Base-by-base conservation (phyloP, 352 stramenopile species). In the Phytopythium delawarense region DNA sequence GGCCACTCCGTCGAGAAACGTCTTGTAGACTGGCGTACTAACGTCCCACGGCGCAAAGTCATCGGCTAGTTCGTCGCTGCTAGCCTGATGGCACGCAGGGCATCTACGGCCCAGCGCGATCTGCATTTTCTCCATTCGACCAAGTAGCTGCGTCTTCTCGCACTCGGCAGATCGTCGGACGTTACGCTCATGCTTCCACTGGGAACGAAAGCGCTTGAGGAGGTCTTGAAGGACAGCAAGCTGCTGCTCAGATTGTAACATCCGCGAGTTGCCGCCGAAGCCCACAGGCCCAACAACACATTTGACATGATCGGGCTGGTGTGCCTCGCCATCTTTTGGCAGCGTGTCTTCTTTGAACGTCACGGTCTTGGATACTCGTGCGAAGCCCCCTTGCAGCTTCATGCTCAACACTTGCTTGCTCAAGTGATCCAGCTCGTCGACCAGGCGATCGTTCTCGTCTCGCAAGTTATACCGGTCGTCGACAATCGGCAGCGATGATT, bases 181-280 rank as follows among this genome's bases (percentile, higher is more conserved):
- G 46, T 67, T 69, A 42, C 69, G 65, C n/a, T 81, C 75, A 23
- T 77, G 68, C 25, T 83, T 82, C 72, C 72, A 86, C 54, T 89
- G 77, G 15, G 68, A 45, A 34, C 74, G 68, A 60, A 88, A 87
- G 15, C 74, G 67, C 5, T 60, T 64, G 34, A 89, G 66, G 30
- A 89, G 64, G 56, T 84, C 69, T 44, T 88, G 78, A 3, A 85
- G 67, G 4, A 87, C 69, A 1, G 59, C 61, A 1, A 79, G 46
- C 48, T 89, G 80, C 16, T 85, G 80, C 50, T 85, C 80, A 4
- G 84, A 50, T 52, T 80, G 84, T 23, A 67, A 56, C 48, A 70
- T 59, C 46, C 66, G 61, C 8, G 72, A 67, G 59, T 69, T 74
- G 39, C 64, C 66, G 37, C 68, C 68, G 37, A 66, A 60, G 18